Base-by-base conservation (phyloP, 2,329 filamentous ascomycete species). In the Scortechinia acanthostroma region DNA sequence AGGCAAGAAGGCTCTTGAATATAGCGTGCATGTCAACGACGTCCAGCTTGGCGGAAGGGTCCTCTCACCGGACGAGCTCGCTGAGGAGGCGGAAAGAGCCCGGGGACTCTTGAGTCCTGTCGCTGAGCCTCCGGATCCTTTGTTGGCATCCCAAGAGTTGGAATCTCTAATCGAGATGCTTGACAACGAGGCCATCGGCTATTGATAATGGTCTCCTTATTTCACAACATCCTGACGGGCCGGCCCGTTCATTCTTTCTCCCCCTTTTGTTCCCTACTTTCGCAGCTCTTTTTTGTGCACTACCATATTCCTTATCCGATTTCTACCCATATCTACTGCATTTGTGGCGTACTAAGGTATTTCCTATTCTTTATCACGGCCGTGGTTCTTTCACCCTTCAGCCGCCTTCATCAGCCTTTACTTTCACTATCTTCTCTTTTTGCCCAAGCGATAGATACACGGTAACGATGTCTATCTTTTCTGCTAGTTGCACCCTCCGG, bases 31-130 rank as follows among this genome's bases (percentile, higher is more conserved):
- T 22, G 70, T 77, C 10, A 78, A 71, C 50, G 82, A 87, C 54
- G 64, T 86, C 25, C 73, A 79, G 50, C 64, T 87, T 2, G 83
- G 83, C 19, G 83, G 82, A 0, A 69, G 82, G 17, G 79, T 88
- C 3, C 64, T 87, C 4, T 64, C 68, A 6, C 10, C 10, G 6
- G 35, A 40, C 14, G 35, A 40, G 20, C 6, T 40, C 10, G 10
- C 6, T 6, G 35, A 40, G 20, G 17, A 15, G 6, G 35, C 13
- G 6, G 35, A 40, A 40, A 40, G 35, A 6, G 35, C 35, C 10
- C 35, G 35, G 20, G 35, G 10, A 40, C 17, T 40, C 6, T 19
- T 40, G 6, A 30, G 25, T n/a, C 25, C 17, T 19, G 10, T 6
- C 17, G 10, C 17, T 17, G 35, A 40, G n/a, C 25, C n/a, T 30